phyloP scores from a whole-genome alignment of 106 monocot species.

The Iris macrosiphon region DNA sequence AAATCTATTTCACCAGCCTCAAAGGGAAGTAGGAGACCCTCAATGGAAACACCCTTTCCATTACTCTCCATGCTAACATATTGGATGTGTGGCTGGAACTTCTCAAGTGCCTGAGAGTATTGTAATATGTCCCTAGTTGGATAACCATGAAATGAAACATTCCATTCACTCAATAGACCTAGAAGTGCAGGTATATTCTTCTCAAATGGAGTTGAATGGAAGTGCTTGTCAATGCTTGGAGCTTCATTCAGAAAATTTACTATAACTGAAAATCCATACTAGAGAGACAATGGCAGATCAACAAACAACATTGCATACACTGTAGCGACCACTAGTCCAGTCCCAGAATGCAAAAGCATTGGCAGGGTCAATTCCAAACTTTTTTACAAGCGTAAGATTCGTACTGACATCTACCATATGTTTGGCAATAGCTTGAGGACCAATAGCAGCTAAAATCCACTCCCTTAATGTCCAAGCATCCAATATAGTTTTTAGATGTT shows the following conservation, averaged over 20 bases:
- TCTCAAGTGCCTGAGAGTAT: constrained; percentile 75
- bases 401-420: constrained; percentile 91
- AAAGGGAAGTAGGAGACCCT: constrained; percentile 65
- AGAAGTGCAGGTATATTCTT: constrained; percentile 81
- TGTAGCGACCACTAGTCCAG: constrained; percentile 87
- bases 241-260: constrained; percentile 71
- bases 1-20: constrained; percentile 84
- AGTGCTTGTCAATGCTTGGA: constrained; percentile 69
- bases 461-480: constrained; percentile 77
- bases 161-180: constrained; percentile 79
- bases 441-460: constrained; percentile 62
- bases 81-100: constrained; percentile 83
- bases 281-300: constrained; percentile 69
- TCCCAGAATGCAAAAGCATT: constrained; percentile 91
- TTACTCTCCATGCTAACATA: constrained; percentile 92
- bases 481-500: constrained; percentile 76
- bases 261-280: constrained; percentile 74
- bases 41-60: constrained; percentile 84
- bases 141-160: constrained; percentile 71
- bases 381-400: constrained; percentile 66
- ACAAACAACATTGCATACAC: constrained; percentile 89
- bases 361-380: constrained; percentile 72
- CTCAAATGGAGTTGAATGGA: constrained; percentile 59
- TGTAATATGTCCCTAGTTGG: constrained; percentile 82
- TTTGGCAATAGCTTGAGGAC: constrained; percentile 64